These are phyloP conservation scores for Nakataea oryzae DNA, from an alignment of 2,329 filamentous ascomycete genomes.

Conservation along the genomic window DNA sequence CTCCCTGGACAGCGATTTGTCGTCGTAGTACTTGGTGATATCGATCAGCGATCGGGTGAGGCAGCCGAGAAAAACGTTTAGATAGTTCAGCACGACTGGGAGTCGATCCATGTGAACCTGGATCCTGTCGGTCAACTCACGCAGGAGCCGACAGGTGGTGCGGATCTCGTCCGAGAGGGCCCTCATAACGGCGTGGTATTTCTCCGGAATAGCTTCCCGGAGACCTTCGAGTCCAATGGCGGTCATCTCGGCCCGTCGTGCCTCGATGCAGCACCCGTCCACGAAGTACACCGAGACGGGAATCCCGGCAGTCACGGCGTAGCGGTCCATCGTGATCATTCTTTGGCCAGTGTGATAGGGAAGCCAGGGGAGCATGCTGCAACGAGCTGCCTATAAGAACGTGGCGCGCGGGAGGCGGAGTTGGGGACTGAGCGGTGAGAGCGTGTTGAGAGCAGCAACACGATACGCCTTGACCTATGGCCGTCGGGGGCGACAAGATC, in stretches of 20 bases:
- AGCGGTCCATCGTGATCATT: background rate
- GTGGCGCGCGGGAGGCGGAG: background rate
- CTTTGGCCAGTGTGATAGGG: background rate
- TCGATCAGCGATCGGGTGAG: constrained; percentile 40
- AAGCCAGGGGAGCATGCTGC: background rate
- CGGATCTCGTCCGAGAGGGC: constrained; percentile 36
- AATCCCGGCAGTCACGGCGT: background rate
- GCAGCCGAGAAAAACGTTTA: constrained; percentile 46
- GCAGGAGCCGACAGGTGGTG: constrained; percentile 31
- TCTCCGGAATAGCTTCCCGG: constrained; percentile 29
- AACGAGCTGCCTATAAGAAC: background rate
- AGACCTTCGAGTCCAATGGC: constrained; percentile 37
- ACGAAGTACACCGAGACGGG: constrained; percentile 24
- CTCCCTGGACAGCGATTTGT: constrained; percentile 33
- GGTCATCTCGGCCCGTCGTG: constrained; percentile 38
- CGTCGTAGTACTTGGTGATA: constrained; percentile 40
- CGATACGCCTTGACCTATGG: background rate
- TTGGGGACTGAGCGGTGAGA: background rate
- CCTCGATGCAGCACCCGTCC: constrained; percentile 43
- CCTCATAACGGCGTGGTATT: constrained; percentile 34
- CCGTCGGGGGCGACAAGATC: background rate
- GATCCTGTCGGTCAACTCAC: constrained; percentile 43
- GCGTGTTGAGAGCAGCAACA: background rate
- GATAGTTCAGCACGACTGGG: constrained; percentile 40
- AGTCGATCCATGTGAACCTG: constrained; percentile 39